Conservation (phyloP, 495 filamentous ascomycete species). For the Trichoderma reesei region DNA sequence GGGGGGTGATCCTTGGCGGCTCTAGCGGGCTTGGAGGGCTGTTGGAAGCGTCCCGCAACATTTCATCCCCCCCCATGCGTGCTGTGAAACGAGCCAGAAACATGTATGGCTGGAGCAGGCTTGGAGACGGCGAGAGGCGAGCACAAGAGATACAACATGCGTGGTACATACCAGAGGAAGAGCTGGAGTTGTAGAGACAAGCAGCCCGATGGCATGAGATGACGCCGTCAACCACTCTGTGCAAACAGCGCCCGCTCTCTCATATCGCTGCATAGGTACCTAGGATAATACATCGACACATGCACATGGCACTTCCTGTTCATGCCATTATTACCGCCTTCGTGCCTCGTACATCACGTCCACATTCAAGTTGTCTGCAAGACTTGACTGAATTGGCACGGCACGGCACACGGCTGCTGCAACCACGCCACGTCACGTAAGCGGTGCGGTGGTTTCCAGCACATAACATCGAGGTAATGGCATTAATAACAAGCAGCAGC, state of each 20-base stretch:
- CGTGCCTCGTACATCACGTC: no score
- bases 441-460: not conserved
- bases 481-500: not conserved
- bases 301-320: no score
- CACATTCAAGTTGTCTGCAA: no score
- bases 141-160: not conserved
- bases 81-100: not conserved
- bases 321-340: no score
- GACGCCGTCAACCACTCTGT: not conserved
- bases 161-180: not conserved
- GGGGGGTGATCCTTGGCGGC: not conserved
- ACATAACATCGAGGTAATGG: not conserved
- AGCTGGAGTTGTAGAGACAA: not conserved
- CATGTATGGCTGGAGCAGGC: not conserved
- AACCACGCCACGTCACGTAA: constrained; percentile 10
- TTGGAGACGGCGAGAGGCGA: not conserved
- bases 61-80: not conserved
- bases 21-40: not conserved
- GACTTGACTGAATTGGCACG: not conserved
- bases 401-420: constrained; percentile 4
- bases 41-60: not conserved
- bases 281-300: no score
- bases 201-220: not conserved
- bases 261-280: not conserved
- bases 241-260: constrained; percentile 7